Percentiles rank a stretch among this genome's conserved stretches.
phyloP scores from a whole-genome alignment of 768 basidiomycete genomes.

The Cystoderma amianthinum region DNA sequence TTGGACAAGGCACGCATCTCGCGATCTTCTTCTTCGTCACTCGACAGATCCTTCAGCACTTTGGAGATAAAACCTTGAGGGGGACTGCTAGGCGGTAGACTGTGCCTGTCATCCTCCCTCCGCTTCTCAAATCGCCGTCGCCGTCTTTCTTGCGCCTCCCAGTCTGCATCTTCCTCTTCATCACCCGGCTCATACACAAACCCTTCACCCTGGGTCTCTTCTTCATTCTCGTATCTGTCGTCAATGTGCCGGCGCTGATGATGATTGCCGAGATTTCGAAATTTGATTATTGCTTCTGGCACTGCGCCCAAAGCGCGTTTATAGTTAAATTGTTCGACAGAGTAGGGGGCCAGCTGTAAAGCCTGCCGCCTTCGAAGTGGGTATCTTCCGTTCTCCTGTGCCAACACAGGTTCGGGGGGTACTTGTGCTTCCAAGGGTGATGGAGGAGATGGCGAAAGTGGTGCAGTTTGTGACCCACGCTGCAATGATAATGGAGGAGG shows the following conservation, averaged over 20 bases:
- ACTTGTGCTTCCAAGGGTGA: background rate
- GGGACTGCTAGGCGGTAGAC: background rate
- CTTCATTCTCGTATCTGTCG: slow-evolving; percentile 22
- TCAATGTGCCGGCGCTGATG: slow-evolving; percentile 16
- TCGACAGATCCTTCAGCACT: slow-evolving; percentile 26
- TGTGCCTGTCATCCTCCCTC: background rate
- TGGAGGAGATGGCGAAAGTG: slow-evolving; percentile 2
- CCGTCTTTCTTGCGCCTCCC: slow-evolving; percentile 11
- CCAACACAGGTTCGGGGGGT: slow-evolving; percentile 3
- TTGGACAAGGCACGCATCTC: slow-evolving; percentile 20
- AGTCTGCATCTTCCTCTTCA: slow-evolving; percentile 12
- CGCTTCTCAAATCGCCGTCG: slow-evolving; percentile 1
- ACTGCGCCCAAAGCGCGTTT: slow-evolving; percentile 39
- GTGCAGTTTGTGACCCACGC: background rate
- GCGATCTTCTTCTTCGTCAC: slow-evolving; percentile 29
- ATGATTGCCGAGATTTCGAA: slow-evolving; percentile 23
- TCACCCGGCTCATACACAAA: slow-evolving; percentile 4
- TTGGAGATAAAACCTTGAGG: slow-evolving; percentile 21
- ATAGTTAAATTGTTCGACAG: slow-evolving; percentile 47
- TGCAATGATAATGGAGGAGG: background rate
- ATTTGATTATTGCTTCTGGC: slow-evolving; percentile 65
- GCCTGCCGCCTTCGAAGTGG: slow-evolving; percentile 46
- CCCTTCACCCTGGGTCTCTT: slow-evolving; percentile 19
- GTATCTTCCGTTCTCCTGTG: slow-evolving; percentile 29
- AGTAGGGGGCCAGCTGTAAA: slow-evolving; percentile 58